Percentiles rank a stretch among this genome's conserved stretches.
Conservation (phyloP, 495 filamentous ascomycete species). For the Lindgomyces ingoldianus region DNA sequence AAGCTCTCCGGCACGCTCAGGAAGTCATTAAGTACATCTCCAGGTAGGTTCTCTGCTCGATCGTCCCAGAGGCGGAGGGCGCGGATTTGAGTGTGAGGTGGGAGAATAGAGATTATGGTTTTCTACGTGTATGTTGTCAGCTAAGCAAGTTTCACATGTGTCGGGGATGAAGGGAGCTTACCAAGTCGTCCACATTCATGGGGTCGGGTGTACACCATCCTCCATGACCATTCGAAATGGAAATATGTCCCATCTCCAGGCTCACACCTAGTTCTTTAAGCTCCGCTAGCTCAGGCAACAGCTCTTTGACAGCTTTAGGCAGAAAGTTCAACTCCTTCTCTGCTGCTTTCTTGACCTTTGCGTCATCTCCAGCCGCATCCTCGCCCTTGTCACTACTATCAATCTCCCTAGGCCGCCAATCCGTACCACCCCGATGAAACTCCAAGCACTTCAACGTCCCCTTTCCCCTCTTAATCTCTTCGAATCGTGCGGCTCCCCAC, state of each 20-base stretch:
- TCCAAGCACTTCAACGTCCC: constrained; percentile 3
- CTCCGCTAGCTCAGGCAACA: constrained; percentile 1
- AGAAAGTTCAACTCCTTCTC: neutral
- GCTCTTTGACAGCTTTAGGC: neutral
- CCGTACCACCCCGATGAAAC: neutral
- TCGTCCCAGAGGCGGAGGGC: constrained; percentile 21
- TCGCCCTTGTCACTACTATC: constrained; percentile 4
- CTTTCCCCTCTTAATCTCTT: neutral
- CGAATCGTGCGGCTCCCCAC: neutral
- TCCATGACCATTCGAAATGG: neutral
- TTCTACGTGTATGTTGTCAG: neutral
- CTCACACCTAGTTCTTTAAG: constrained; percentile 17
- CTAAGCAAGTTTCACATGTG: neutral
- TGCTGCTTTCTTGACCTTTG: neutral
- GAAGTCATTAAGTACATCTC: constrained; percentile 19
- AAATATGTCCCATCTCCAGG: constrained; percentile 4
- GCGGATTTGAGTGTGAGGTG: constrained; percentile 7
- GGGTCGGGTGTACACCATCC: neutral
- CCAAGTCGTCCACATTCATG: constrained; percentile 23
- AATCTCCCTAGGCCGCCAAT: constrained; percentile 3
- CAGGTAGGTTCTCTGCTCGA: neutral
- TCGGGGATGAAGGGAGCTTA: neutral
- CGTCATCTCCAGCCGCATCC: neutral
- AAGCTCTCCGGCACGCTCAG: constrained; percentile 2
- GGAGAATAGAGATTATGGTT: constrained; percentile 6